phyloP scores from a whole-genome alignment of 1,139 yeast genomes.

The Pichia sp. region DNA sequence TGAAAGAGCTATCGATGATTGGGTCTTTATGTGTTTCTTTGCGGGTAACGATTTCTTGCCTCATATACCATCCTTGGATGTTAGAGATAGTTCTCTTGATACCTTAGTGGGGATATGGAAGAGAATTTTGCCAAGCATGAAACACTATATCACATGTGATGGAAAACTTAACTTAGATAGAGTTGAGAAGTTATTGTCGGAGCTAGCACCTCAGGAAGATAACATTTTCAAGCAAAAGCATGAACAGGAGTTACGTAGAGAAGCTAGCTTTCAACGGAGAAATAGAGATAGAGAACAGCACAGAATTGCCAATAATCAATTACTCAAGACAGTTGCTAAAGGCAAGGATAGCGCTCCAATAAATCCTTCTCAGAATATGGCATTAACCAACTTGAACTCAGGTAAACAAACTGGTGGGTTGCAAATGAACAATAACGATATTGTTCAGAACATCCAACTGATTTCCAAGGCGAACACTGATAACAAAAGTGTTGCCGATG shows the following conservation, averaged over 20 bases:
- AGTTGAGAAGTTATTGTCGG: constrained; percentile 63
- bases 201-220: constrained; percentile 67
- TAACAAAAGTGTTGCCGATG: constrained; percentile 63
- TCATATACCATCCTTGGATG: constrained; percentile 90
- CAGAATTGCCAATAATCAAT: constrained; percentile 25
- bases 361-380: constrained; percentile 65
- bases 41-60: constrained; percentile 99
- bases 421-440: constrained; percentile 61
- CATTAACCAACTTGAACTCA: constrained; percentile 55
- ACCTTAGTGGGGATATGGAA: constrained; percentile 80
- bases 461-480: constrained; percentile 74
- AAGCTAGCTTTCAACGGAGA: constrained; percentile 57
- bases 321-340: constrained; percentile 34
- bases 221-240: constrained; percentile 68
- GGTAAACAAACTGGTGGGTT: constrained; percentile 66
- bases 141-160: constrained; percentile 82
- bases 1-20: constrained; percentile 96
- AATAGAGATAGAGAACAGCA: constrained; percentile 37
- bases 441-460: constrained; percentile 59
- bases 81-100: constrained; percentile 91
- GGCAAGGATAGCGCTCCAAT: constrained; percentile 76
- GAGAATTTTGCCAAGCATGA: constrained; percentile 53
- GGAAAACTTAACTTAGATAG: constrained; percentile 71
- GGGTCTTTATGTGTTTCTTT: constrained; percentile 98
- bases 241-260: constrained; percentile 60